Conservation (phyloP, 2,329 filamentous ascomycete species). For the Aspergillus sp. region DNA sequence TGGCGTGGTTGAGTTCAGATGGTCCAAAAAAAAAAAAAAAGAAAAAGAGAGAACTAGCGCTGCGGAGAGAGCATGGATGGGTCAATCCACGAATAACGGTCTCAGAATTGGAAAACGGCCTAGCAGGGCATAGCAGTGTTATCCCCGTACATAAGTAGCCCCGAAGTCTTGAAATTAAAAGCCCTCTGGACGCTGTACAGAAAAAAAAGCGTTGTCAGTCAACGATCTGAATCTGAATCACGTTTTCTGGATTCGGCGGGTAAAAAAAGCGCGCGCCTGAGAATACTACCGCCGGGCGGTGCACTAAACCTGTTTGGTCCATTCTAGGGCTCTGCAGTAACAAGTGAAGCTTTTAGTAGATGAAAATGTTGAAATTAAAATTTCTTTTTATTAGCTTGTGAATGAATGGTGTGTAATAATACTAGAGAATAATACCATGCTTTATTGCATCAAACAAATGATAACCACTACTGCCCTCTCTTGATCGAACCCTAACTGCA, state of each 20-base stretch:
- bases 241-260: constrained; percentile 3
- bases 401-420: background rate
- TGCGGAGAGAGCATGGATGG: too few species aligned
- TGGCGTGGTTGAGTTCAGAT: constrained; percentile 6
- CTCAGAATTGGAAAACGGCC: too few species aligned
- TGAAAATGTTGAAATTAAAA: background rate
- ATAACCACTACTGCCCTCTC: too few species aligned
- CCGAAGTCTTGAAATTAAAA: too few species aligned
- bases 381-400: too few species aligned
- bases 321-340: too few species aligned
- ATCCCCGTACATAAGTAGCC: too few species aligned
- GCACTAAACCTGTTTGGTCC: background rate
- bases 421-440: too few species aligned
- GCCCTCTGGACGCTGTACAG: background rate
- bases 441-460: too few species aligned
- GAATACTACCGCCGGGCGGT: background rate
- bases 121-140: too few species aligned
- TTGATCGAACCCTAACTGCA: too few species aligned
- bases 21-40: background rate
- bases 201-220: background rate
- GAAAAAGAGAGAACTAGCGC: background rate
- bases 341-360: background rate
- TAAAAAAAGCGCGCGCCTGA: constrained; percentile 11
- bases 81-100: too few species aligned
- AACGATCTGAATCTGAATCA: background rate